Evolutionary conservation across 371 early-diverging fungal genomes (phyloP).

Genomic region (Apophysomyces variabilis): DNA sequence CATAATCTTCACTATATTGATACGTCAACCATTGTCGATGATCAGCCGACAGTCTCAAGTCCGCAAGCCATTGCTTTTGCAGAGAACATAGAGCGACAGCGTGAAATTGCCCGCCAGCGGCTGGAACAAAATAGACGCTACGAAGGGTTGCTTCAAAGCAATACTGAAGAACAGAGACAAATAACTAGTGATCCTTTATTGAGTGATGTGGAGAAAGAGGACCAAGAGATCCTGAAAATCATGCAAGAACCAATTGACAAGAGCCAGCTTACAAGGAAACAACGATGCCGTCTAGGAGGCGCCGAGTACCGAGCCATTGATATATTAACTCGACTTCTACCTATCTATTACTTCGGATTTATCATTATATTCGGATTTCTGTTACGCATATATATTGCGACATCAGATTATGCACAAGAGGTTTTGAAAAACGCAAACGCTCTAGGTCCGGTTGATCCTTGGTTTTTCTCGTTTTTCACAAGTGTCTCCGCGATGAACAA

Average conservation of each 20-base stretch:
- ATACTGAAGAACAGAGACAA: not conserved
- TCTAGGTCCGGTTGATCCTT: conserved; percentile 27
- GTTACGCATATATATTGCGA: conserved; percentile 36
- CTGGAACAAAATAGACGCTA: conserved; percentile 29
- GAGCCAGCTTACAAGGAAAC: conserved; percentile 41
- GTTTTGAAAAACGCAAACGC: conserved; percentile 24
- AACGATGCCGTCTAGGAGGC: conserved; percentile 45
- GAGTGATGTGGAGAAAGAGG: conserved; percentile 12
- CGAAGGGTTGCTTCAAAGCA: conserved; percentile 27
- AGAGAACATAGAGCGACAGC: conserved; percentile 37
- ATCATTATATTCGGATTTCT: conserved; percentile 31
- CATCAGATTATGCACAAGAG: conserved; percentile 33
- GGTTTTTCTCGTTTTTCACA: conserved; percentile 45
- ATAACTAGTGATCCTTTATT: not conserved
- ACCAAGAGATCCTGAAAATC: not conserved
- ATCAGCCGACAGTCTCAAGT: not conserved
- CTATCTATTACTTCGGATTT: conserved; percentile 35
- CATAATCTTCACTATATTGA: not conserved
- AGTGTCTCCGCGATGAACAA: conserved; percentile 45
- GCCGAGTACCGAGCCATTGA: conserved; percentile 51
- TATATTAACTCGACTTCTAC: conserved; percentile 33
- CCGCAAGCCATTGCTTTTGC: conserved; percentile 29
- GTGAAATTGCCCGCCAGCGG: conserved; percentile 34
- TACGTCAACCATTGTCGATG: not conserved
- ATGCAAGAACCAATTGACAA: conserved; percentile 34